Conservation (phyloP, 1,284 basidiomycete genomes). For the Hortiboletus rubellus region DNA sequence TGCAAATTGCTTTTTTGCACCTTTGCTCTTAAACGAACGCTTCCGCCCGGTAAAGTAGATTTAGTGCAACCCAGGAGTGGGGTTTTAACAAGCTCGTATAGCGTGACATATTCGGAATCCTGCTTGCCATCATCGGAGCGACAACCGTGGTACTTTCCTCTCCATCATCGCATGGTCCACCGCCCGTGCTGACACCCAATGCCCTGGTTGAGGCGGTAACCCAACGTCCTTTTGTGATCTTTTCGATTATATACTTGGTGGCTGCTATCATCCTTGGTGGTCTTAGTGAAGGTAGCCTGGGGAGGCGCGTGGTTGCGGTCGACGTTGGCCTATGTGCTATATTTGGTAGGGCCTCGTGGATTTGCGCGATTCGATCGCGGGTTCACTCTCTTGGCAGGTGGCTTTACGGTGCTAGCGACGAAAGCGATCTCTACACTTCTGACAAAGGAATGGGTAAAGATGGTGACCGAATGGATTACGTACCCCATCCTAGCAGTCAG, state of each 20-base stretch:
- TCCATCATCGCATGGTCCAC: constrained; percentile 60
- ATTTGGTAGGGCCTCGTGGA: constrained; percentile 58
- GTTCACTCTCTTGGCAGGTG: constrained; percentile 51
- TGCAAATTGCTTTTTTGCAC: constrained; percentile 94
- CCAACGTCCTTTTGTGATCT: constrained; percentile 73
- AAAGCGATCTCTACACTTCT: constrained; percentile 90
- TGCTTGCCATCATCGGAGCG: constrained; percentile 80
- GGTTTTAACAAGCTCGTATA: constrained; percentile 30
- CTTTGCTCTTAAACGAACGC: constrained; percentile 78
- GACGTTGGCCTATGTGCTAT: constrained; percentile 89
- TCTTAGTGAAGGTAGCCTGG: constrained; percentile 59
- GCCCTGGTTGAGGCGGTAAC: constrained; percentile 71
- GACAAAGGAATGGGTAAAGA: constrained; percentile 70
- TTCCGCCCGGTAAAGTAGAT: constrained; percentile 60
- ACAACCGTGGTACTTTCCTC: constrained; percentile 89
- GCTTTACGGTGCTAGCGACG: constrained; percentile 92
- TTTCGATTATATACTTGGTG: constrained; percentile 62
- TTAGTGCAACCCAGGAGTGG: not conserved
- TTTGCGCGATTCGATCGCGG: not conserved
- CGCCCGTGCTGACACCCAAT: constrained; percentile 61
- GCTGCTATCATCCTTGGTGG: constrained; percentile 59
- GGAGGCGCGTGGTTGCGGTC: constrained; percentile 73
- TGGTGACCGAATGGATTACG: constrained; percentile 76
- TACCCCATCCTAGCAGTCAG: constrained; percentile 70
- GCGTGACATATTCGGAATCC: constrained; percentile 87